phyloP scores from a whole-genome alignment of 805 yeast genomes.

The Pichia ethanolica region DNA sequence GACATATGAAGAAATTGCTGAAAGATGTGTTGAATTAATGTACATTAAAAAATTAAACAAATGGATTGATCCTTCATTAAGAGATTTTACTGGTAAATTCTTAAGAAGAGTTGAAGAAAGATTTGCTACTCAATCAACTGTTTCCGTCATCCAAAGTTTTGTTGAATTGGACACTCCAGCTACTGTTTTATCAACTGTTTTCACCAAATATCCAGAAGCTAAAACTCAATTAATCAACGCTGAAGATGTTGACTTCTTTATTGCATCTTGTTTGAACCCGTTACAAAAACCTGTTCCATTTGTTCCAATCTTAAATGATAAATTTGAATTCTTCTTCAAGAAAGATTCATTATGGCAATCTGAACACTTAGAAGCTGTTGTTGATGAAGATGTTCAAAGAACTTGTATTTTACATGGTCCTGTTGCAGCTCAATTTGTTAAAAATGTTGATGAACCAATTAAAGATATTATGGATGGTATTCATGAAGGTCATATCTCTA shows the following conservation, averaged over 20 bases:
- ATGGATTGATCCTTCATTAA: slow-evolving; percentile 84
- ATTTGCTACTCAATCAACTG: slow-evolving; percentile 51
- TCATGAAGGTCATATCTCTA: slow-evolving; percentile 82
- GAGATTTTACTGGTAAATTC: slow-evolving; percentile 80
- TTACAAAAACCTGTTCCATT: slow-evolving; percentile 96
- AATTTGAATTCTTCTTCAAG: slow-evolving; percentile 93
- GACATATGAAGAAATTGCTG: slow-evolving; percentile 89
- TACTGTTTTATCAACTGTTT: slow-evolving; percentile 49
- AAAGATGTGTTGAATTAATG: slow-evolving; percentile 81
- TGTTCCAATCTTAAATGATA: slow-evolving; percentile 89
- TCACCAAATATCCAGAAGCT: slow-evolving; percentile 65
- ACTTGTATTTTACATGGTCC: slow-evolving; percentile 99
- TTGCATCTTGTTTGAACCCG: slow-evolving; percentile 75
- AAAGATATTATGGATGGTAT: slow-evolving; percentile 81
- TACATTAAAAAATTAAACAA: slow-evolving; percentile 68
- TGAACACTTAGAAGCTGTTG: slow-evolving; percentile 93
- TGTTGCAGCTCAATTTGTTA: slow-evolving; percentile 91
- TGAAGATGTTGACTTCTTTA: slow-evolving; percentile 91
- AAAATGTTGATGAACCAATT: slow-evolving; percentile 84
- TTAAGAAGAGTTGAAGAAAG: slow-evolving; percentile 97
- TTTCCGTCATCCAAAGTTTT: slow-evolving; percentile 70
- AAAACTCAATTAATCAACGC: slow-evolving; percentile 80
- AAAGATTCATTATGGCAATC: slow-evolving; percentile 99
- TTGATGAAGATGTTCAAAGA: slow-evolving; percentile 92
- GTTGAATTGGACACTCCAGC: slow-evolving; percentile 63